phyloP scores from a whole-genome alignment of 495 filamentous ascomycete species.

The Penicillium odoratum region DNA sequence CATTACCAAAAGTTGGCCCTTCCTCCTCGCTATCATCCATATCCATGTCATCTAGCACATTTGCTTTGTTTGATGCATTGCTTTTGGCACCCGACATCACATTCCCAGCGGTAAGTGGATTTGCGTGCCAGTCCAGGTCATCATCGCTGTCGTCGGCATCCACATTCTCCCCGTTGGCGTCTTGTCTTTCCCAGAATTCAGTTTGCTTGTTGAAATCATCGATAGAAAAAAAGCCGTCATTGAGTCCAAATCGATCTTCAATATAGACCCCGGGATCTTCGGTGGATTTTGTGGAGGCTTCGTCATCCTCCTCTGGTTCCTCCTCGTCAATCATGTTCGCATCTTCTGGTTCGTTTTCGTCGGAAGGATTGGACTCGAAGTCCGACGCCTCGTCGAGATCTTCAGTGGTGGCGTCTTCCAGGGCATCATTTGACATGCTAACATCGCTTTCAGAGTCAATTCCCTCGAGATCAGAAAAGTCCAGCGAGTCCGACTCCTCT shows the following conservation, averaged over 20 bases:
- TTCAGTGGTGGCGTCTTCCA: conserved; percentile 28
- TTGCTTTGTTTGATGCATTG: conserved; percentile 14
- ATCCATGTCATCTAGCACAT: conserved; percentile 31
- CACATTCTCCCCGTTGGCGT: conserved; percentile 64
- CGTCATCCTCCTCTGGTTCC: conserved; percentile 25
- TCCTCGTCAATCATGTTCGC: conserved; percentile 23
- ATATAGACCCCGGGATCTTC: conserved; percentile 48
- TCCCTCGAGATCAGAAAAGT: conserved; percentile 33
- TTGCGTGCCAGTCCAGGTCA: conserved; percentile 82
- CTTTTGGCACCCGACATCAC: conserved; percentile 18
- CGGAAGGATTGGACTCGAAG: conserved; percentile 5
- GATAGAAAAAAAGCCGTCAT: conserved; percentile 98
- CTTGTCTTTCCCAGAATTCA: conserved; percentile 80
- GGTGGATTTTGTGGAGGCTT: conserved; percentile 11
- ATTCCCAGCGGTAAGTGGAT: conserved; percentile 53
- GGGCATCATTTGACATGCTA: conserved; percentile 34
- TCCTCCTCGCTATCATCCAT: conserved; percentile 63
- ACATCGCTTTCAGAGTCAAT: conserved; percentile 39
- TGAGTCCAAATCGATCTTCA: conserved; percentile 66
- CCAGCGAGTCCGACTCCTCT: conserved; percentile 11
- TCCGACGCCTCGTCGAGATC: conserved; percentile 36
- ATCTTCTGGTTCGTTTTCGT: conserved; percentile 17
- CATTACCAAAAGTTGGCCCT: conserved; percentile 75
- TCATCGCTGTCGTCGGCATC: conserved; percentile 67
- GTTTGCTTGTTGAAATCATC: conserved; percentile 96